phyloP scores from a whole-genome alignment of 2,329 filamentous ascomycete species.

The Parascedosporium putredinis region DNA sequence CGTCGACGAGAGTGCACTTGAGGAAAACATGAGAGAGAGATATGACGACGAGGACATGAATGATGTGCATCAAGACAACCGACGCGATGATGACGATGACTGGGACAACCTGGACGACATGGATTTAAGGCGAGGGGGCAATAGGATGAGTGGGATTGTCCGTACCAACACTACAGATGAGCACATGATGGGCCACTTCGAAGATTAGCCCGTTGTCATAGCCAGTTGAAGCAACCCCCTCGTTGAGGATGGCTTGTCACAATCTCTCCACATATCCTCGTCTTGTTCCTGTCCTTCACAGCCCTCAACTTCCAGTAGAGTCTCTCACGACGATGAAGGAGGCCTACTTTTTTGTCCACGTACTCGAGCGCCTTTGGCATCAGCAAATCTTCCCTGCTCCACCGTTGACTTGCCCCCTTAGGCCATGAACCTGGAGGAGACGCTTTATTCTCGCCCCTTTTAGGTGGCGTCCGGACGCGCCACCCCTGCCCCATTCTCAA shows the following conservation, averaged over 20 bases:
- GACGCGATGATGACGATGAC: conserved; percentile 24
- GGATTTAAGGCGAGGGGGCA: conserved; percentile 37
- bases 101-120: conserved; percentile 50
- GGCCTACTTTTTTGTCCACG: too few species aligned
- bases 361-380: too few species aligned
- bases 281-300: neutral
- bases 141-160: conserved; percentile 55
- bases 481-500: too few species aligned
- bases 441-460: too few species aligned
- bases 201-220: conserved; percentile 31
- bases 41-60: conserved; percentile 50
- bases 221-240: neutral
- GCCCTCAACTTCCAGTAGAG: too few species aligned
- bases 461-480: too few species aligned
- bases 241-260: neutral
- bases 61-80: conserved; percentile 31
- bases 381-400: too few species aligned
- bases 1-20: conserved; percentile 92
- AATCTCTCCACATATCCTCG: neutral
- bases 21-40: conserved; percentile 63
- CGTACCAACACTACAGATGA: conserved; percentile 48
- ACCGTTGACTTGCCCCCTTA: too few species aligned
- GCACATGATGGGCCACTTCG: conserved; percentile 55
- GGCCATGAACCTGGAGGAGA: too few species aligned
- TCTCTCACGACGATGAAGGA: too few species aligned